Conservation (phyloP, 345 rosid genomes). For the Anastatica hierochuntica region DNA sequence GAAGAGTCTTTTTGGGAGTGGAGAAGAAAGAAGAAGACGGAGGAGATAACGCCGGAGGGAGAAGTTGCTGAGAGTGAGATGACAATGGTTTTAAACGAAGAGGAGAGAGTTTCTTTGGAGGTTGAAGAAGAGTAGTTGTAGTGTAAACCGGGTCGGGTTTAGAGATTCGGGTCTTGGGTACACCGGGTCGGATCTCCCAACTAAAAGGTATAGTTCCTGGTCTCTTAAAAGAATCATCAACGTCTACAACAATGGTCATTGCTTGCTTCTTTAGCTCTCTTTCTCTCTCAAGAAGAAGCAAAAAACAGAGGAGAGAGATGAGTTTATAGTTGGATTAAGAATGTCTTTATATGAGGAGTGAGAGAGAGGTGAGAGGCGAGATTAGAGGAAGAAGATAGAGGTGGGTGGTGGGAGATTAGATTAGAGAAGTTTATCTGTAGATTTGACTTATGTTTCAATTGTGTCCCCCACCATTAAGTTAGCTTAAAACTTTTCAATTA, state of each 20-base stretch:
- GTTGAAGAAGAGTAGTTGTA: slow-evolving; percentile 3
- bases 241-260: slow-evolving; percentile 7
- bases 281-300: no score
- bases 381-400: slow-evolving; percentile 27
- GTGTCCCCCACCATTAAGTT: slow-evolving; percentile 14
- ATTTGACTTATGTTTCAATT: slow-evolving; percentile 16
- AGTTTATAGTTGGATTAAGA: neutral
- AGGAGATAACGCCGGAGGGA: slow-evolving; percentile 18
- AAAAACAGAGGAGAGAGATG: slow-evolving; percentile 1
- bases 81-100: slow-evolving; percentile 25
- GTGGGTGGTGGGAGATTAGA: slow-evolving; percentile 34
- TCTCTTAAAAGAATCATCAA: slow-evolving; percentile 68
- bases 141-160: slow-evolving; percentile 39
- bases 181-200: slow-evolving; percentile 98
- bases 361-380: slow-evolving; percentile 28
- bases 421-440: slow-evolving; percentile 21
- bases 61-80: slow-evolving; percentile 25
- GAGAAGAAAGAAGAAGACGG: slow-evolving; percentile 27
- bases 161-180: slow-evolving; percentile 74
- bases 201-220: slow-evolving; percentile 82
- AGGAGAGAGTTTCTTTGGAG: slow-evolving; percentile 26
- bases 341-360: slow-evolving; percentile 15
- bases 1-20: slow-evolving; percentile 11
- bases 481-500: slow-evolving; percentile 13
- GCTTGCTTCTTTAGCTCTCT: neutral